Conservation (phyloP, 2,329 filamentous ascomycete species). For the Lojkania enalia region DNA sequence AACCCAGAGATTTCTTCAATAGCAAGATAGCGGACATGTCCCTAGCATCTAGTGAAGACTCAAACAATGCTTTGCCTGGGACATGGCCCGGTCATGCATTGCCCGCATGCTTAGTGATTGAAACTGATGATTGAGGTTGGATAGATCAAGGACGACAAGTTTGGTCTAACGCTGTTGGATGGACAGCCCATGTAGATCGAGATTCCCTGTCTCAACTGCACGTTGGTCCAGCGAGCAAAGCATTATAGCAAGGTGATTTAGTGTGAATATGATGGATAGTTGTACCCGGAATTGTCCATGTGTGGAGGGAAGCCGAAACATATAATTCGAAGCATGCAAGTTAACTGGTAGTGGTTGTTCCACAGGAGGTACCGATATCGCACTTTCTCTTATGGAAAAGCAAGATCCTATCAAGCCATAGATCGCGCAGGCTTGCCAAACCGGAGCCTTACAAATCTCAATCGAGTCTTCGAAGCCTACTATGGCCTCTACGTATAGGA, state of each 20-base stretch:
- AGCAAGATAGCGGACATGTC: no score
- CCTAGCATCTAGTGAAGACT: no score
- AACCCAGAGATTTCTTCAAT: no score
- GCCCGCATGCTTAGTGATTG: no score
- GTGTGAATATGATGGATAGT: background rate
- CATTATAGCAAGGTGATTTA: background rate
- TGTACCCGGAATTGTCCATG: background rate
- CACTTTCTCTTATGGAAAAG: slow-evolving; percentile 9
- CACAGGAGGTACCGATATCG: slow-evolving; percentile 19
- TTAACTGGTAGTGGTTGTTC: background rate
- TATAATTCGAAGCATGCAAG: background rate
- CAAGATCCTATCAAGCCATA: slow-evolving; percentile 8
- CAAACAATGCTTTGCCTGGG: no score
- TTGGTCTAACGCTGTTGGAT: no score
- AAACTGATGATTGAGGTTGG: no score
- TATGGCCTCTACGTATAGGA: no score
- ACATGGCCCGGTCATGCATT: no score
- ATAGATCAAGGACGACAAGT: no score
- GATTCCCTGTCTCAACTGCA: background rate
- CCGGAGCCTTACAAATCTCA: slow-evolving; percentile 12
- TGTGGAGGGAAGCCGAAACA: background rate
- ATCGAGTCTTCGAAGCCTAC: no score
- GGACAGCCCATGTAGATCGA: background rate
- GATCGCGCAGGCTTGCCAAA: slow-evolving; percentile 2
- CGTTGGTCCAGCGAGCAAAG: background rate